These are phyloP conservation scores for Zea luxurians DNA, from an alignment of 176 grass and related monocot genomes.

Conservation along the genomic window DNA sequence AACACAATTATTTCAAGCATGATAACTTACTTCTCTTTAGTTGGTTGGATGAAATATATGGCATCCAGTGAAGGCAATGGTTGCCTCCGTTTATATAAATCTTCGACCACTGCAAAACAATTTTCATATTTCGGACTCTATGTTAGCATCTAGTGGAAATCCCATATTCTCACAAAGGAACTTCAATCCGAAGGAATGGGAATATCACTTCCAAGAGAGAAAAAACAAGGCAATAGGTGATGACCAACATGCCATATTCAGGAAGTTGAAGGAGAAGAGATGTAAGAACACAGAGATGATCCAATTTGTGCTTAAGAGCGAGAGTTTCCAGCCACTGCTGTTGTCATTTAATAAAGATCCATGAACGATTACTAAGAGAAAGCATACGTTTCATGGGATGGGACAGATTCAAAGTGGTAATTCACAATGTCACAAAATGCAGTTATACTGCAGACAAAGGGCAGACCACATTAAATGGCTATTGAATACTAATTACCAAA, in stretches of 20 bases:
- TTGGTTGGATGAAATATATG: conserved; percentile 99
- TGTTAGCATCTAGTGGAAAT: conserved; percentile 35
- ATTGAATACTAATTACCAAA: conserved; percentile 3
- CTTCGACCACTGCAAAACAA: conserved; percentile 90
- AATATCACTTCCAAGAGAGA: conserved; percentile 11
- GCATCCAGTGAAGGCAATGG: conserved; percentile 95
- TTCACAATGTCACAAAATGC: not conserved
- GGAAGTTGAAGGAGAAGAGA: not conserved
- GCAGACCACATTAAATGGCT: not conserved
- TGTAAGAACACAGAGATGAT: not conserved
- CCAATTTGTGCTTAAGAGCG: not conserved
- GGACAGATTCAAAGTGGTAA: conserved; percentile 4
- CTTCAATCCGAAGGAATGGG: conserved; percentile 12
- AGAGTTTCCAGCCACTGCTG: not conserved
- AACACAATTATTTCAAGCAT: conserved; percentile 41
- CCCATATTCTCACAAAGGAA: conserved; percentile 25
- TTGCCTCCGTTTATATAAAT: conserved; percentile 93
- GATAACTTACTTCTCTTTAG: conserved; percentile 91
- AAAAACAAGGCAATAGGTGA: conserved; percentile 18
- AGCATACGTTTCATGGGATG: not conserved
- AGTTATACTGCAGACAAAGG: not conserved
- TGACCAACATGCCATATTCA: conserved; percentile 32
- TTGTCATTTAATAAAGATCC: conserved; percentile 2
- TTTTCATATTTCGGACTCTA: conserved; percentile 26
- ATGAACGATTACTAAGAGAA: not conserved